Percentiles rank a stretch among this genome's conserved stretches.
phyloP scores from a whole-genome alignment of 768 basidiomycete genomes.

The Zangia roseola region DNA sequence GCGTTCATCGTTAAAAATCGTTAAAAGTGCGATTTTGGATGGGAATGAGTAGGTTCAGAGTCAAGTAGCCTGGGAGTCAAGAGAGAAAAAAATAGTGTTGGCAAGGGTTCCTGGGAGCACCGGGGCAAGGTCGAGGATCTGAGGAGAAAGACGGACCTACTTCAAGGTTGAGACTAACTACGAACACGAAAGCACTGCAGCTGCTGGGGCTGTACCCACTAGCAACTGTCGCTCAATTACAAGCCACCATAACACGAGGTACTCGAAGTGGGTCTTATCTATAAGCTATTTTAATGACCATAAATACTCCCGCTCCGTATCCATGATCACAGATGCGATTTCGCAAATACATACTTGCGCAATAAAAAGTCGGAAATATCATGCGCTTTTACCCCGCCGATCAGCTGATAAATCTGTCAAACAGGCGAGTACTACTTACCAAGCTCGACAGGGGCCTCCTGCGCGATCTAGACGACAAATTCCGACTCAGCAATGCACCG shows the following conservation, averaged over 20 bases:
- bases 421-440: constrained; percentile 14
- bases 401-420: neutral
- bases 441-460: constrained; percentile 30
- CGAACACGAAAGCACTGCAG: too few relatives aligned
- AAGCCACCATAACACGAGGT: too few relatives aligned
- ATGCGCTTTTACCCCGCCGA: constrained; percentile 13
- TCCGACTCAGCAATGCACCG: neutral
- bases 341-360: constrained; percentile 8
- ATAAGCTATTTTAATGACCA: neutral
- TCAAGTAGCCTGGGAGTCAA: neutral
- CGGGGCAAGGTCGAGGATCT: neutral
- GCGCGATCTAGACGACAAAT: constrained; percentile 20
- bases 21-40: neutral
- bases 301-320: neutral
- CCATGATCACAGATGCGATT: constrained; percentile 5
- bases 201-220: constrained; percentile 2
- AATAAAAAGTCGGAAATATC: constrained; percentile 28
- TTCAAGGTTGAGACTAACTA: too few relatives aligned
- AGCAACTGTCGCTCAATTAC: too few relatives aligned
- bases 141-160: neutral
- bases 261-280: neutral
- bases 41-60: neutral
- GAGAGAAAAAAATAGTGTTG: neutral
- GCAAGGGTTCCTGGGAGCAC: constrained; percentile 4
- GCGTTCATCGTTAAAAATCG: constrained; percentile 3